Base-by-base conservation (phyloP, 805 yeast species). In the Ogataea henricii region DNA sequence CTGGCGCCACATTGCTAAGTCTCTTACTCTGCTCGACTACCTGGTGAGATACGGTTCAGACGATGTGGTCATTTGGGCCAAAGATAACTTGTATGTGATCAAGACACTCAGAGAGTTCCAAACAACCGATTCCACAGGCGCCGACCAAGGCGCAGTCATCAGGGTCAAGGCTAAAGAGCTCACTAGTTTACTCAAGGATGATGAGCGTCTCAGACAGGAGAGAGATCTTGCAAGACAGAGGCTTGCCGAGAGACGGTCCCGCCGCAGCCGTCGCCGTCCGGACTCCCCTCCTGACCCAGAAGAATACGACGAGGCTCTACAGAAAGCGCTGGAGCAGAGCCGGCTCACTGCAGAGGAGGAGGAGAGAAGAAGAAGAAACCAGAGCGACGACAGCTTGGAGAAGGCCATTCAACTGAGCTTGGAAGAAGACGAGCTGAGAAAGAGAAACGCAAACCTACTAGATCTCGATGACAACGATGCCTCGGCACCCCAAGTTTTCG, bases 1-100 rank as follows among this genome's bases (percentile, higher is more conserved):
- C 70, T 92, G 97, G 97, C 79, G 96, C 56, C 99, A 92, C 65
- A 91, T 92, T 42, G 91, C 95, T 53, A 94, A 92, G 67, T 84
- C 96, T 1, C 74, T 92, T 52, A 86, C 96, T 1, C 83, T 92
- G n/a, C 75, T 92, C 57, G 97, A 91, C 60, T 92, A 84, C 68
- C 73, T 91, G 48, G 89, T 91, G 16, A 81, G 94, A 57, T 79
- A 77, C 51, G 99, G 97, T 33, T 79, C 90, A 17, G 96, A 90
- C 56, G 85, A 86, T 60, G 92, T 91, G 60, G 96, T 91, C 5
- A 72, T 83, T 32, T 92, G 99, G 99, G 82, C 91, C 51, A 86
- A 83, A 63, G 96, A 89, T 63, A 91, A 92, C 64, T 66, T 91
- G 30, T 92, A 89, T 67, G 78, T 91, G 43, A 81, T 92, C 64